Conservation (phyloP, 106 monocot genomes). For the Platanthera zijinensis region DNA sequence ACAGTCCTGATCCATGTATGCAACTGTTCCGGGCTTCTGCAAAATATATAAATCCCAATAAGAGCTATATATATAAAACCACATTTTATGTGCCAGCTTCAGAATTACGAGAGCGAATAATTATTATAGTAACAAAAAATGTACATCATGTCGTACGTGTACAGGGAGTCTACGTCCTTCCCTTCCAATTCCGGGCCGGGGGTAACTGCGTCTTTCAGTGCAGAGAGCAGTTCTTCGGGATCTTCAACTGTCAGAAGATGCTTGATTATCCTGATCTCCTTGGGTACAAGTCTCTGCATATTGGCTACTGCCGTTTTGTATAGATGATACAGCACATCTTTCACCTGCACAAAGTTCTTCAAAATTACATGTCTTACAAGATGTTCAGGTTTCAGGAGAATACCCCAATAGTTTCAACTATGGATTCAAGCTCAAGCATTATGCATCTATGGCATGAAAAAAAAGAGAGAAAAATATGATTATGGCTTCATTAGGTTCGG, state of each 20-base stretch:
- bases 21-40: constrained; percentile 72
- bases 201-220: constrained; percentile 83
- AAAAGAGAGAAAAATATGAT: no score
- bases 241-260: constrained; percentile 74
- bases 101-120: no score
- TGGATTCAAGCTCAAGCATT: neutral
- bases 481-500: no score
- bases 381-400: neutral
- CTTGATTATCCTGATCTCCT: constrained; percentile 90
- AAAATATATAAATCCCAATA: constrained; percentile 1
- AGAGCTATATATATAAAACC: neutral
- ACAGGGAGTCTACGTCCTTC: constrained; percentile 72
- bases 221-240: constrained; percentile 49
- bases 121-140: neutral
- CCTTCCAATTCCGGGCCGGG: constrained; percentile 77
- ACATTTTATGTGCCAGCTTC: no score
- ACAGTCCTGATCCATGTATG: constrained; percentile 67
- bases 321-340: constrained; percentile 78
- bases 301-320: constrained; percentile 81
- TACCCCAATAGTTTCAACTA: constrained; percentile 1
- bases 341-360: constrained; percentile 40
- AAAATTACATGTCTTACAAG: neutral
- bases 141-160: constrained; percentile 47
- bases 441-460: neutral
- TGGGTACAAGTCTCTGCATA: constrained; percentile 87